Percentiles rank a stretch among this genome's conserved stretches.
Evolutionary conservation across 129 eudicot genomes (phyloP).

Genomic region (Cynara cardunculus): DNA sequence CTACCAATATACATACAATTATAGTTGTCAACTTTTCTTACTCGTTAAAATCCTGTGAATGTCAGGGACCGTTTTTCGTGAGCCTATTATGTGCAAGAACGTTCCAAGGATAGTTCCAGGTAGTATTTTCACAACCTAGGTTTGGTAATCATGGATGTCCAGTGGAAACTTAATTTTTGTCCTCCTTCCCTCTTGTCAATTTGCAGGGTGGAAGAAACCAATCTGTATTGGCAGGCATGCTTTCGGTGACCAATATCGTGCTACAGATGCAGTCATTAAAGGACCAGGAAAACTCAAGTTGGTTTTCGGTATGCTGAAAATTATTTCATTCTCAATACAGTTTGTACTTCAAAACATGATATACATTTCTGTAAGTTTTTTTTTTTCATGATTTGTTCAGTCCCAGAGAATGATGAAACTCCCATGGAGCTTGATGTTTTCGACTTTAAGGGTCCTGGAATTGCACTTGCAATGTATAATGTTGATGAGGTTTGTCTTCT

Average conservation of each 20-base stretch:
- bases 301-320: slow-evolving; percentile 64
- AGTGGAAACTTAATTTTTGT: not conserved
- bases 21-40: not conserved
- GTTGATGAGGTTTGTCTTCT: slow-evolving; percentile 68
- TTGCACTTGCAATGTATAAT: slow-evolving; percentile 97
- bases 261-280: slow-evolving; percentile 72
- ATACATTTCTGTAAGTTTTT: not conserved
- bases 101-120: slow-evolving; percentile 92
- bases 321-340: not conserved
- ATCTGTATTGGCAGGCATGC: slow-evolving; percentile 99
- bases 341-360: not conserved
- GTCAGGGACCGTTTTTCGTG: slow-evolving; percentile 95
- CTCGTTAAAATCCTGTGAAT: slow-evolving; percentile 8
- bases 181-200: not conserved
- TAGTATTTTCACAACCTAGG: slow-evolving; percentile 14
- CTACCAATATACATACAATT: not conserved
- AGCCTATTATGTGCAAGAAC: slow-evolving; percentile 81
- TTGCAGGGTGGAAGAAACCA: slow-evolving; percentile 89
- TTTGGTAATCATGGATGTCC: slow-evolving; percentile 16
- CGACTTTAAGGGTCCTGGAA: slow-evolving; percentile 89
- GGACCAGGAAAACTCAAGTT: slow-evolving; percentile 95
- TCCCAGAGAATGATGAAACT: slow-evolving; percentile 70
- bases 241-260: slow-evolving; percentile 97
- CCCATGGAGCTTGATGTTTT: slow-evolving; percentile 78
- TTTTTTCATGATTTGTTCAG: slow-evolving; percentile 35